Conservation (phyloP, 1,139 yeast species). For the Lodderomyces orthopsilosis region DNA sequence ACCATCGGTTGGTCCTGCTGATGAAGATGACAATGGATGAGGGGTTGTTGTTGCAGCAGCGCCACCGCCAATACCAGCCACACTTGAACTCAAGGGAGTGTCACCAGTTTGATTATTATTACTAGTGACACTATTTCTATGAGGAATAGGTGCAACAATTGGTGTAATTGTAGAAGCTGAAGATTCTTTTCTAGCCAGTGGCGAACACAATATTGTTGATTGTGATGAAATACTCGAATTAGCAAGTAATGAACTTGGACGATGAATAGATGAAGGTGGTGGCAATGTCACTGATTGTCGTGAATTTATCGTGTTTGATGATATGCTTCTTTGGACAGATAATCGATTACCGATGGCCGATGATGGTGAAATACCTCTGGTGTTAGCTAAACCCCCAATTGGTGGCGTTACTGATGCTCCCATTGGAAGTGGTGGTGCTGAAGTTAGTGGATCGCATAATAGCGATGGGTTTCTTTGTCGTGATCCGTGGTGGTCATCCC, state of each 20-base stretch:
- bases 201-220: conserved; percentile 1
- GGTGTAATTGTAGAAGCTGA: conserved; percentile 6
- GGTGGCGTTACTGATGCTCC: conserved; percentile 5
- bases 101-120: background rate
- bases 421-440: conserved; percentile 18
- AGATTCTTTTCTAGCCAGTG: background rate
- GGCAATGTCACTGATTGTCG: conserved; percentile 5
- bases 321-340: conserved; percentile 4
- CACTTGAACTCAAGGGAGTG: conserved; percentile 9
- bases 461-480: conserved; percentile 36
- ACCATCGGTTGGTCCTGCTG: conserved; percentile 5
- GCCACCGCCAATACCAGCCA: conserved; percentile 4
- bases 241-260: conserved; percentile 11
- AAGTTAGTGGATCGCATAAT: conserved; percentile 38
- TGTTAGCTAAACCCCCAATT: background rate
- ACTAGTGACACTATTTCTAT: conserved; percentile 1
- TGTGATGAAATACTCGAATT: conserved; percentile 6
- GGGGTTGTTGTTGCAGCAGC: background rate
- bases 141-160: conserved; percentile 8
- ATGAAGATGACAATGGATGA: conserved; percentile 5
- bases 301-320: conserved; percentile 4
- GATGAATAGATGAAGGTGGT: conserved; percentile 10
- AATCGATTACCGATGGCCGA: conserved; percentile 1
- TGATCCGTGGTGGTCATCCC: conserved; percentile 24
- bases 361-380: conserved; percentile 3